phyloP scores from a whole-genome alignment of 768 basidiomycete genomes.

The Floccularia luteovirens region DNA sequence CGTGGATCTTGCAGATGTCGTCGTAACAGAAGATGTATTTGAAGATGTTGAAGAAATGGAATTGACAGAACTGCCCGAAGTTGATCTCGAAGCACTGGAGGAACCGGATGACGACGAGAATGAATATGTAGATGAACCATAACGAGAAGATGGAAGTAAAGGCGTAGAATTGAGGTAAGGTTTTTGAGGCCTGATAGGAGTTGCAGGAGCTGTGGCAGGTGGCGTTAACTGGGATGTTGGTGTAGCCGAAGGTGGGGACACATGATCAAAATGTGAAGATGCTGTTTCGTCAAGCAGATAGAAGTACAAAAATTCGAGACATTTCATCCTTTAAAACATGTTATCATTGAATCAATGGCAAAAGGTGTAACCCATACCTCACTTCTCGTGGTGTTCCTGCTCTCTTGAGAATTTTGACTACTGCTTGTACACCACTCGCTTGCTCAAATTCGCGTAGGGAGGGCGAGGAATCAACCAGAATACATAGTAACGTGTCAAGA shows the following conservation, averaged over 20 bases:
- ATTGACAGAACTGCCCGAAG: constrained; percentile 30
- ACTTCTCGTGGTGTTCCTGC: constrained; percentile 84
- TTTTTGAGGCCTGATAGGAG: constrained; percentile 31
- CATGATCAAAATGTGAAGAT: no score
- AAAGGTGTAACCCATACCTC: constrained; percentile 41
- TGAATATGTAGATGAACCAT: constrained; percentile 29
- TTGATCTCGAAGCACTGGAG: constrained; percentile 26
- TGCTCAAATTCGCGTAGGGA: constrained; percentile 78
- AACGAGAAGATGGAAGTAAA: constrained; percentile 26
- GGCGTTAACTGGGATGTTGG: constrained; percentile 11
- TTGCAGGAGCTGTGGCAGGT: constrained; percentile 29
- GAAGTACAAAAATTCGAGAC: constrained; percentile 91
- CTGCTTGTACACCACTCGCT: constrained; percentile 65
- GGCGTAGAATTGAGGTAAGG: constrained; percentile 28
- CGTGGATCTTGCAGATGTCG: constrained; percentile 27
- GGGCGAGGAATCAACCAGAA: constrained; percentile 78
- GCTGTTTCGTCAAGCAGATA: constrained; percentile 82
- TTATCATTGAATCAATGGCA: not conserved
- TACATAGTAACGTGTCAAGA: constrained; percentile 79
- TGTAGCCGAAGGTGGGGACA: constrained; percentile 7
- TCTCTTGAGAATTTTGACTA: constrained; percentile 85
- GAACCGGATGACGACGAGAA: constrained; percentile 15
- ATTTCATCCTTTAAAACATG: constrained; percentile 71
- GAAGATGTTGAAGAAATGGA: constrained; percentile 37
- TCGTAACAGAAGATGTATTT: constrained; percentile 30